Base-by-base conservation (phyloP, 108 stramenopile species). In the Cyclotella sp. region DNA sequence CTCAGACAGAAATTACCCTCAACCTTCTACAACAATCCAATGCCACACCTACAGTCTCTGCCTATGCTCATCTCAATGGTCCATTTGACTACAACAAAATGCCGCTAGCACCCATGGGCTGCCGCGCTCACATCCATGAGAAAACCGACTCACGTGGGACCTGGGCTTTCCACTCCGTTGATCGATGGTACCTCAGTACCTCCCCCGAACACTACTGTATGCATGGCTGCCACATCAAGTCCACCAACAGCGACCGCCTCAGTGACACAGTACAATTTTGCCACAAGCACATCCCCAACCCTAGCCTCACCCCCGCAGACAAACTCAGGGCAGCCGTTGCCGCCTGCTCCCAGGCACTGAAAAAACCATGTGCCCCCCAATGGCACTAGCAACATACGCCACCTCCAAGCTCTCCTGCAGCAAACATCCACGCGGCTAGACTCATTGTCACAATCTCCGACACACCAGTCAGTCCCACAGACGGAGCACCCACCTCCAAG, bases 11-110 rank as follows among this genome's bases (percentile, higher is more conserved):
- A 51, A 47, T 68, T 30, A 68, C 46, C 16, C 52, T 87, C 22
- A 84, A 87, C 68, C 40, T 84, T 10, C 60, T 83, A 16, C 78
- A 82, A 2, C 29, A n/a, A 18, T 84, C 79, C 13, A 78, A 78
- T 15, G 27, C 77, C 65, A 77, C 83, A 44, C 82, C 82, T 53
- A 67, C 70, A 16, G 39, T 73, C 16, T 87, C 86, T 11, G 83
- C 86, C 14, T 73, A 68, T 24, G 53, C 18, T 19, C 19, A 51
- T 16, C 15, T 28, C 16, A 18, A 28, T 61, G 30, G 29, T 3
- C 16, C 18, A 6, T 30, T 6, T 51, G 49, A 51, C 8, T 51
- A 51, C 19, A 51, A 51, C 19, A 19, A 19, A 18, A 51, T 19
- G n/a, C 8, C 49, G 18, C 49, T 51, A 19, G 49, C 49, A 51